Base-by-base conservation (phyloP, 1,284 basidiomycete genomes). In the Cryptococcus wingfieldii region DNA sequence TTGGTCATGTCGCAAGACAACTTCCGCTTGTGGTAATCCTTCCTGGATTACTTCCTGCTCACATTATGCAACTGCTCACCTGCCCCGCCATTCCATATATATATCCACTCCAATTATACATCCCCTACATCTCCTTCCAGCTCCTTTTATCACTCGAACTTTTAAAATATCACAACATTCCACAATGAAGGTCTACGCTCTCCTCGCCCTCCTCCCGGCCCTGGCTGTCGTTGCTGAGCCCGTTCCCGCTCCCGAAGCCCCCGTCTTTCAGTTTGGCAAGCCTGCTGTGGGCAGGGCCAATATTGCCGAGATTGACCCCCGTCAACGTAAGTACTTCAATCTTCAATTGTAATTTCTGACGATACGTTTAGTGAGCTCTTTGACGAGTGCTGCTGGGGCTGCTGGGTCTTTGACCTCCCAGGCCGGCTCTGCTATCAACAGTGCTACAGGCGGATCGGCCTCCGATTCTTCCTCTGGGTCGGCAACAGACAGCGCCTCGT, bases 131-230 rank as follows among this genome's bases (percentile, higher is more conserved):
- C 31, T 7, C 31, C 10, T 10, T 34, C 6, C 3, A 34, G 6
- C 31, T 34, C 31, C 10, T 34, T 6, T 34, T 34, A 1, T 7
- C 31, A 34, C 31, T 34, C 31, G 6, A 34, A 3, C 31, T 34
- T 23, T 23, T 23, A 23, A 2, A 34, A 34, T 10, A 1, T 23
- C 23, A 23, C 31, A 34, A 6, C 31, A 10, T 10, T 34, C 3
- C 23, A 37, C 27, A 28, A 64, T 66, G 65, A 62, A 60, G 45
- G 49, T 61, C 60, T 50, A 60, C 47, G 43, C 58, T 49, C 38
- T 60, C 18, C 7, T 62, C 47, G 54, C 59, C 39, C 43, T 63
- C 53, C 34, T 62, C 46, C 49, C 56, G 38, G 43, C 47, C 23
- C 31, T 59, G 23, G 57, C 58, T 31, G 48, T 54, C 23, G 47